Evolutionary conservation across 495 filamentous ascomycete species (phyloP).

Genomic region (Penicillium antarcticum): DNA sequence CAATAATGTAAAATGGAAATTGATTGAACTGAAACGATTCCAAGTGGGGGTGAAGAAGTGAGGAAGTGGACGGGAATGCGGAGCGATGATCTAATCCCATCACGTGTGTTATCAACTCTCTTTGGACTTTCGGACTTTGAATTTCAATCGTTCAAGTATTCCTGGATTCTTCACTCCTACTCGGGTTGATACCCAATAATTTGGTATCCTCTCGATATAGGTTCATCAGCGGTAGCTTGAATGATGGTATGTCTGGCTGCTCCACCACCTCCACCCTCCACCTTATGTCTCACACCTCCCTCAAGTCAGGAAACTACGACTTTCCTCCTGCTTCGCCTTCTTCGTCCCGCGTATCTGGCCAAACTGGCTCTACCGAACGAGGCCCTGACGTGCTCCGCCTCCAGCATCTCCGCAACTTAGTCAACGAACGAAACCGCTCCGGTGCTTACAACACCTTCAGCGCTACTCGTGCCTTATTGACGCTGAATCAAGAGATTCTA

Average conservation of each 20-base stretch:
- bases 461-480: slow-evolving; percentile 35
- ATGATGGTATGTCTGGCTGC: slow-evolving; percentile 5
- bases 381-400: slow-evolving; percentile 18
- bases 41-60: no score
- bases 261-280: neutral
- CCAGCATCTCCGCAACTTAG: slow-evolving; percentile 39
- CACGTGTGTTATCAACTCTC: slow-evolving; percentile 14
- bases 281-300: neutral
- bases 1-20: no score
- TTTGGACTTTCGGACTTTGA: slow-evolving; percentile 2
- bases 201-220: neutral
- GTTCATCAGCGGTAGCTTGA: neutral
- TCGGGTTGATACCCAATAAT: neutral
- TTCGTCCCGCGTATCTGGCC: slow-evolving; percentile 32
- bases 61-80: neutral
- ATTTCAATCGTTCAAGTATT: neutral
- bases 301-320: slow-evolving; percentile 59
- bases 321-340: slow-evolving; percentile 51
- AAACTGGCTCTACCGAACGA: slow-evolving; percentile 15
- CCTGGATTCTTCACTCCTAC: neutral
- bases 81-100: slow-evolving; percentile 29
- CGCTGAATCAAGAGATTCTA: slow-evolving; percentile 37
- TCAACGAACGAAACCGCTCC: slow-evolving; percentile 37
- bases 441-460: slow-evolving; percentile 41
- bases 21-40: no score